A percentile compares a stretch with the other conserved stretches of the same genome.
phyloP scores from a whole-genome alignment of 2,329 filamentous ascomycete genomes.

The Fusarium fujikuroi region DNA sequence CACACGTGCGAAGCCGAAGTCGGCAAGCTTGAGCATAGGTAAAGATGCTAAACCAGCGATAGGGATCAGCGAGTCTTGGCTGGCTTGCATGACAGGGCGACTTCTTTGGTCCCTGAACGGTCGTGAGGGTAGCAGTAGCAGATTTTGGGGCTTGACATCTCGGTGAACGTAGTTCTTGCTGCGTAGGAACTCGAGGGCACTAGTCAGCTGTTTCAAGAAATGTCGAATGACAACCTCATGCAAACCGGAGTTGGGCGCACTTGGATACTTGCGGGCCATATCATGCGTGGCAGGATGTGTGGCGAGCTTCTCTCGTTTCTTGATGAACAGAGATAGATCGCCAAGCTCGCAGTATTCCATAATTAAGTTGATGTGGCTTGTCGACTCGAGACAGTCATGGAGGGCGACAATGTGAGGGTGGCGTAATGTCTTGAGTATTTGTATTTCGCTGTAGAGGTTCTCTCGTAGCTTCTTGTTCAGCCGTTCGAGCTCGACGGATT shows the following conservation, averaged over 20 bases:
- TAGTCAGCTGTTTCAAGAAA: constrained; percentile 94
- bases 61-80: constrained; percentile 83
- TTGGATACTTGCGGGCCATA: constrained; percentile 94
- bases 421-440: constrained; percentile 91
- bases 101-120: constrained; percentile 69
- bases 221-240: constrained; percentile 97
- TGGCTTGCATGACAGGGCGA: constrained; percentile 76
- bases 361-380: constrained; percentile 90
- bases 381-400: constrained; percentile 90
- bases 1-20: constrained; percentile 97
- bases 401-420: constrained; percentile 98
- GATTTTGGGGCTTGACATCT: constrained; percentile 97
- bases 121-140: constrained; percentile 85
- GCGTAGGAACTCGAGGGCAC: constrained; percentile 89
- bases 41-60: constrained; percentile 83
- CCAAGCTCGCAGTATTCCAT: constrained; percentile 99
- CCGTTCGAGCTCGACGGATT: constrained; percentile 90
- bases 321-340: constrained; percentile 95
- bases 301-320: constrained; percentile 84
- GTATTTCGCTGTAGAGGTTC: constrained; percentile 94
- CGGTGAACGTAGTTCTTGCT: constrained; percentile 90
- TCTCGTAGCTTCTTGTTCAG: constrained; percentile 97
- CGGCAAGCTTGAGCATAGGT: constrained; percentile 96
- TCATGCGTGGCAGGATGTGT: constrained; percentile 85
- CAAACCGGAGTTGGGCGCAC: constrained; percentile 82